phyloP scores from a whole-genome alignment of 495 filamentous ascomycete genomes.

The Chaetomium fimeti region DNA sequence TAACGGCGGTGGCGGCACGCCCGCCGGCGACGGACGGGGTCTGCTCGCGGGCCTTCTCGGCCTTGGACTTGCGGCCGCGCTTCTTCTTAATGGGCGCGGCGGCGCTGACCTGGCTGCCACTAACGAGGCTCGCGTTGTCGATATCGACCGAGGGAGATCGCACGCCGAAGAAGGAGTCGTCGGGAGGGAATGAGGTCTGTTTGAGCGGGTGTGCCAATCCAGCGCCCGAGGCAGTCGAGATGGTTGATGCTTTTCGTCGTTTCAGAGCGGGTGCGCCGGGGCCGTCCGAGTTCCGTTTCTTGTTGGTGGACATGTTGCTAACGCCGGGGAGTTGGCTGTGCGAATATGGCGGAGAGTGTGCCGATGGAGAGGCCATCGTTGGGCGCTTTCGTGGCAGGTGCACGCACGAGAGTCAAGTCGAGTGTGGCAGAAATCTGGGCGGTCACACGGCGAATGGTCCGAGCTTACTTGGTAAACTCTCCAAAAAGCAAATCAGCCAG shows the following conservation, averaged over 20 bases:
- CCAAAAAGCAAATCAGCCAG: not conserved
- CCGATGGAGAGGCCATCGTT: slow-evolving; percentile 60
- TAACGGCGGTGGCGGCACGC: slow-evolving; percentile 47
- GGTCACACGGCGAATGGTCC: not conserved
- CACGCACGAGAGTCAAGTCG: not conserved
- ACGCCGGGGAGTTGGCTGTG: slow-evolving; percentile 45
- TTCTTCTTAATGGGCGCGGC: slow-evolving; percentile 52
- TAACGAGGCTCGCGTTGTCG: slow-evolving; percentile 66
- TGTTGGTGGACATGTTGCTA: slow-evolving; percentile 39
- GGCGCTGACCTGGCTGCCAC: slow-evolving; percentile 61
- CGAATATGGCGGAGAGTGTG: slow-evolving; percentile 50
- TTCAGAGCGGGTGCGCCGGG: slow-evolving; percentile 50
- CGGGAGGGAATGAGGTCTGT: slow-evolving; percentile 82
- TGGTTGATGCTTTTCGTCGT: slow-evolving; percentile 63
- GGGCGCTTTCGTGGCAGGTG: not conserved
- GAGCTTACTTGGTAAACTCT: not conserved
- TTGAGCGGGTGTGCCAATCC: slow-evolving; percentile 72
- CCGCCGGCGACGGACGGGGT: slow-evolving; percentile 52
- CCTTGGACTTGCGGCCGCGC: slow-evolving; percentile 67
- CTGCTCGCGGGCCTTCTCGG: slow-evolving; percentile 52
- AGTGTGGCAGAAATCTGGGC: not conserved
- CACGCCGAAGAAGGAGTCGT: slow-evolving; percentile 49
- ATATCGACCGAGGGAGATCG: slow-evolving; percentile 65
- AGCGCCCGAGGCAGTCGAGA: slow-evolving; percentile 45
- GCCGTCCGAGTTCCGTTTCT: slow-evolving; percentile 58